Evolutionary conservation across 495 filamentous ascomycete species (phyloP), one percentile per base, ranked within the genome.

Genomic region (Penicillium salamii): DNA sequence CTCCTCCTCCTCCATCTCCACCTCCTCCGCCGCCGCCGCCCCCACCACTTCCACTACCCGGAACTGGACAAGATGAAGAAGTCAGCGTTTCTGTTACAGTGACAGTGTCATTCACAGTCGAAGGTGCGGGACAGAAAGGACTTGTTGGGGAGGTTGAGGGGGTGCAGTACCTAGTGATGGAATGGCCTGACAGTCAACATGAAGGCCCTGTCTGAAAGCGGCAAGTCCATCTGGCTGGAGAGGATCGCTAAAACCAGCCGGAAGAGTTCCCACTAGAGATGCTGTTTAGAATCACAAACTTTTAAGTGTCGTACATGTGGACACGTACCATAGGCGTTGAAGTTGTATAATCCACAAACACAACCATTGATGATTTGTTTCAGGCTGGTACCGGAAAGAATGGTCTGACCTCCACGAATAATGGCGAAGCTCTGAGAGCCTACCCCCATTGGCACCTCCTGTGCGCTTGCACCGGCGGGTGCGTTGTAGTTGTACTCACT

Each of bases 271-370:
- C 20, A 69, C 68, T 71, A 50, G 4, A 19, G 0, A 45, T 4
- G 1, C 0, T 14, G 9, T 33, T 32, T 15, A 46, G 40, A 24
- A 11, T n/a, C 3, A 3, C 5, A 15, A 14, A 14, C 24, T 1
- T 8, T 0, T 17, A 11, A 23, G 37, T 26, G 18, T 24, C 17
- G 0, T 1, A 9, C 0, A 2, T 31, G 19, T 24, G 0, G 31
- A 42, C 50, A 40, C 62, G 49, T 58, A 56, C 64, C 74, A 50
- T 77, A 85, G 14, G 78, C 75, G 50, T 85, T 85, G 64, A 74
- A 82, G 53, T 83, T 85, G 58, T 82, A 83, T 11, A 63, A 24
- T 9, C 57, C 59, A 26, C 59, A 63, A 6, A 57, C 78, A 69
- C 48, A 79, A 66, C 50, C 79, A 74, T 57, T 51, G 13, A 59